Conservation (phyloP, 2,329 filamentous ascomycete species). For the Phoma sp. region DNA sequence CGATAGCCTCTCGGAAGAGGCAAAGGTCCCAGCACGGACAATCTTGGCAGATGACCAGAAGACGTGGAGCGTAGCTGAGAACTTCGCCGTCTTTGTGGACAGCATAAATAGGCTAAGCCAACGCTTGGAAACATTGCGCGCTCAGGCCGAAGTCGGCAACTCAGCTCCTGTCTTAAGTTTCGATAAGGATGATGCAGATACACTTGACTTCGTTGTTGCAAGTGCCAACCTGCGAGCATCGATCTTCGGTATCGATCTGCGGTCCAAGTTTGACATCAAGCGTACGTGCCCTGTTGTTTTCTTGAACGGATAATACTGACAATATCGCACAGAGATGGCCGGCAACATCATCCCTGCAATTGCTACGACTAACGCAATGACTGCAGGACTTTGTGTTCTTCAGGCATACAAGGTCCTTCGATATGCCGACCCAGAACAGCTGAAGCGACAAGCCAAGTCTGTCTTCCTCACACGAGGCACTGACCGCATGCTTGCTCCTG, state of each 20-base stretch:
- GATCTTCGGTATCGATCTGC: slow-evolving; percentile 86
- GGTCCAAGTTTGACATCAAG: slow-evolving; percentile 95
- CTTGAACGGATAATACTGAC: slow-evolving; percentile 5
- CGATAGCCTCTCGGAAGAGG: slow-evolving; percentile 62
- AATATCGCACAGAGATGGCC: slow-evolving; percentile 75
- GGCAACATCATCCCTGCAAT: slow-evolving; percentile 99
- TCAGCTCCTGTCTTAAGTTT: slow-evolving; percentile 74
- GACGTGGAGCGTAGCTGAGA: slow-evolving; percentile 82
- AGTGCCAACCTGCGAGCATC: slow-evolving; percentile 87
- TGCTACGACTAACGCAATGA: slow-evolving; percentile 96
- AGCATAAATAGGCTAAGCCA: slow-evolving; percentile 78
- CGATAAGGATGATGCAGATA: slow-evolving; percentile 96
- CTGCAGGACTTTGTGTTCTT: slow-evolving; percentile 88
- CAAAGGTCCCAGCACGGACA: slow-evolving; percentile 57
- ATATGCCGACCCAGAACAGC: slow-evolving; percentile 54
- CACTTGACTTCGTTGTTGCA: slow-evolving; percentile 90
- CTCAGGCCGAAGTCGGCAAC: slow-evolving; percentile 56
- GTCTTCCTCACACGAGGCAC: slow-evolving; percentile 78
- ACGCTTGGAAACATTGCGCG: slow-evolving; percentile 70
- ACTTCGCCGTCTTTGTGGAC: slow-evolving; percentile 83
- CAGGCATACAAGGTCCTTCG: slow-evolving; percentile 90
- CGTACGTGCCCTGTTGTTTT: slow-evolving; percentile 48
- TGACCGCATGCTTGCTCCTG: slow-evolving; percentile 64
- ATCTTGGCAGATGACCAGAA: slow-evolving; percentile 72
- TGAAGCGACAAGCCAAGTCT: slow-evolving; percentile 72